phyloP scores from a whole-genome alignment of 176 grass and related monocot species.

The Dendrocalamus sinicus region DNA sequence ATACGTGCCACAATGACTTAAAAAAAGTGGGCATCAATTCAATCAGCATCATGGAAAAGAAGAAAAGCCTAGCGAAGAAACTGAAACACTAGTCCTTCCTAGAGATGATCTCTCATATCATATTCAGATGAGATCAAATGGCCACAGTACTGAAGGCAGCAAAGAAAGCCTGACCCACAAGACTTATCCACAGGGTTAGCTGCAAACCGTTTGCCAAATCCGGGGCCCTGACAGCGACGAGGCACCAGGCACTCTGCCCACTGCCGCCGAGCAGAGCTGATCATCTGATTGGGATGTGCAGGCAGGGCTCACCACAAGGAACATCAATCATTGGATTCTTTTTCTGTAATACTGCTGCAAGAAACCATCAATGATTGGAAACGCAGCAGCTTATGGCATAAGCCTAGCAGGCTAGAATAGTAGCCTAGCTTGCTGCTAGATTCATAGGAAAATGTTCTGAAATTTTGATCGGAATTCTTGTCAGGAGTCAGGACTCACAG shows the following conservation, averaged over 20 bases:
- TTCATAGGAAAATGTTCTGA: conserved; percentile 23
- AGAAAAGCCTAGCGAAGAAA: conserved; percentile 40
- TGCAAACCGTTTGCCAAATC: conserved; percentile 44
- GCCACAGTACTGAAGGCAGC: conserved; percentile 13
- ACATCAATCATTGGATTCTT: conserved; percentile 50
- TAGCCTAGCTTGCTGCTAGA: background rate
- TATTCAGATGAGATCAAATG: conserved; percentile 15
- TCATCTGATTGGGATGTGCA: conserved; percentile 27
- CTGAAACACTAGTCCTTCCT: conserved; percentile 12
- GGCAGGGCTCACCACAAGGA: conserved; percentile 32
- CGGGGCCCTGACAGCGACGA: conserved; percentile 49
- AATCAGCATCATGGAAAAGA: conserved; percentile 47
- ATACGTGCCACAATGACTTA: background rate
- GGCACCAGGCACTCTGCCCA: conserved; percentile 25
- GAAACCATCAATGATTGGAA: conserved; percentile 49
- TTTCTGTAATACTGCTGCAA: conserved; percentile 18
- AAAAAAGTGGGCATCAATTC: conserved; percentile 46
- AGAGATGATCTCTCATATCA: background rate
- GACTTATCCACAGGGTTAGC: conserved; percentile 29
- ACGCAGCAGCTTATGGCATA: background rate
- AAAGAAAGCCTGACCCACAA: conserved; percentile 15
- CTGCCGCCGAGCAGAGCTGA: background rate
- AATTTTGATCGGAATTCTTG: background rate
- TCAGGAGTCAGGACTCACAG: background rate
- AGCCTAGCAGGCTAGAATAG: background rate